phyloP scores from a whole-genome alignment of 2,329 filamentous ascomycete genomes.

The Claviceps arundinis region DNA sequence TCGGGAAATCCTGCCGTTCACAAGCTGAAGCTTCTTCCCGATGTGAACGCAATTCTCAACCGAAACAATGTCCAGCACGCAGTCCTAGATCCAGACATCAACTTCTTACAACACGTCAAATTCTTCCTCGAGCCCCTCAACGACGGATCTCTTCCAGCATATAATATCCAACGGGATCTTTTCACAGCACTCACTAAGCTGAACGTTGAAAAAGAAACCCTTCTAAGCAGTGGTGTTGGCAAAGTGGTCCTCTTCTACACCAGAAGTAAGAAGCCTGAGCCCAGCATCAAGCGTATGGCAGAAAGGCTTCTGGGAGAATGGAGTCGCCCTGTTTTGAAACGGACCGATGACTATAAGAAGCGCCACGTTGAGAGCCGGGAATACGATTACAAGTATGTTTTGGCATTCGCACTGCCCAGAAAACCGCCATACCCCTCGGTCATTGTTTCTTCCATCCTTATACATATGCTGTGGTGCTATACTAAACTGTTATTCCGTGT shows the following conservation, averaged over 20 bases:
- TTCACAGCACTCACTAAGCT: slow-evolving; percentile 69
- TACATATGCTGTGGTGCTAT: neutral
- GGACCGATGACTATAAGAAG: slow-evolving; percentile 91
- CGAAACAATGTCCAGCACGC: slow-evolving; percentile 75
- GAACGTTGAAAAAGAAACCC: slow-evolving; percentile 79
- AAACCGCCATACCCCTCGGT: neutral
- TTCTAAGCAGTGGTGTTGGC: slow-evolving; percentile 85
- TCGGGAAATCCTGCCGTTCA: slow-evolving; percentile 71
- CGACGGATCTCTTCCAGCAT: slow-evolving; percentile 86
- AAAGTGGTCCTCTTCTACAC: slow-evolving; percentile 97
- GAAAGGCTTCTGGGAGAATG: slow-evolving; percentile 89
- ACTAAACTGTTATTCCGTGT: slow-evolving; percentile 3
- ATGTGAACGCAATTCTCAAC: slow-evolving; percentile 79
- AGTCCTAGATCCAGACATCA: slow-evolving; percentile 86
- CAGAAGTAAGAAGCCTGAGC: slow-evolving; percentile 80
- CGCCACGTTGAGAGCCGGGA: slow-evolving; percentile 51
- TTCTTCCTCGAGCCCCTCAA: slow-evolving; percentile 95
- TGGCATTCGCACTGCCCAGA: neutral
- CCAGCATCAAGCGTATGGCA: slow-evolving; percentile 82
- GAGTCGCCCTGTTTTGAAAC: slow-evolving; percentile 87
- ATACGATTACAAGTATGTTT: slow-evolving; percentile 45
- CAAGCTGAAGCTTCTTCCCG: slow-evolving; percentile 86
- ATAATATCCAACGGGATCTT: slow-evolving; percentile 93
- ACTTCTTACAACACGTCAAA: slow-evolving; percentile 85
- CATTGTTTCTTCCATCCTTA: neutral